Conservation (phyloP, 2,329 filamentous ascomycete species). For the Monosporascus sp. region DNA sequence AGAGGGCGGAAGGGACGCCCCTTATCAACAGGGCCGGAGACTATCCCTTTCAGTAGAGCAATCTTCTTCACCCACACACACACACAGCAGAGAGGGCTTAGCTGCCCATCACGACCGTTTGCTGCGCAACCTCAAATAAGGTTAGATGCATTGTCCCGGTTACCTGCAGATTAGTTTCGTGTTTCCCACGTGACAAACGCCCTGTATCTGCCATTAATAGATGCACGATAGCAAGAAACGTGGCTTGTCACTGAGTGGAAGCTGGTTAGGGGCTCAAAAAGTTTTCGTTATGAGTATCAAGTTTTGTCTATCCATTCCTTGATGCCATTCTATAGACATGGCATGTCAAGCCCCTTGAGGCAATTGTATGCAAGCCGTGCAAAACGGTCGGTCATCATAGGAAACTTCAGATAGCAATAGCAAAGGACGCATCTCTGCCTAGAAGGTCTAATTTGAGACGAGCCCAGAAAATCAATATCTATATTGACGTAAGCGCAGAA, state of each 20-base stretch:
- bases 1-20: not conserved
- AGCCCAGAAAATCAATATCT: not conserved
- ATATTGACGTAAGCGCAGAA: not conserved
- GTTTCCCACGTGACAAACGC: constrained; percentile 36
- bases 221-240: constrained; percentile 9
- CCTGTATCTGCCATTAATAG: constrained; percentile 14
- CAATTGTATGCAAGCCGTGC: not conserved
- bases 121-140: constrained; percentile 30
- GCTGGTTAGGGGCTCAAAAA: not conserved
- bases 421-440: not conserved
- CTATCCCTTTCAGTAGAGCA: constrained; percentile 7
- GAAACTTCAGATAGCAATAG: not conserved
- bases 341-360: not conserved
- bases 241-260: constrained; percentile 8
- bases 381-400: not conserved
- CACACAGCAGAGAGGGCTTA: constrained; percentile 4
- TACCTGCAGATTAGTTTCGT: constrained; percentile 31
- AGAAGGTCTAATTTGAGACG: not conserved
- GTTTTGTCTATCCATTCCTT: not conserved
- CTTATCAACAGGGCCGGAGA: not conserved
- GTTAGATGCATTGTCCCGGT: constrained; percentile 31
- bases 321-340: not conserved
- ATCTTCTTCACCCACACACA: constrained; percentile 4
- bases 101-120: constrained; percentile 26
- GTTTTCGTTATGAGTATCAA: not conserved